phyloP scores from a whole-genome alignment of 176 grass and related monocot genomes.

The Phyllostachys edulis region DNA sequence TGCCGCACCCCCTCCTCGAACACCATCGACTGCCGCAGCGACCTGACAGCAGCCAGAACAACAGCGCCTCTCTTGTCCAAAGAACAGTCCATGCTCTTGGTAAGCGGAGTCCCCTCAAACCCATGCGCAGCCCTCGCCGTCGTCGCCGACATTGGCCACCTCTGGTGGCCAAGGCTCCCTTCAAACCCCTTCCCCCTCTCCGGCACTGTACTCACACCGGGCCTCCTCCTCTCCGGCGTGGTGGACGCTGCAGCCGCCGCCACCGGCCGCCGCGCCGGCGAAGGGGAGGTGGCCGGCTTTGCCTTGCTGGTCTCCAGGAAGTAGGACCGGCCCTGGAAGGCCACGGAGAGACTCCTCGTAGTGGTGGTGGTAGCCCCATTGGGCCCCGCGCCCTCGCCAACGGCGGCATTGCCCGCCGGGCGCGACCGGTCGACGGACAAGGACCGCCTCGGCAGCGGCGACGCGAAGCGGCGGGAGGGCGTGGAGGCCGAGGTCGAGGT shows the following conservation, averaged over 20 bases:
- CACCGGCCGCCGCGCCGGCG: slow-evolving; percentile 52
- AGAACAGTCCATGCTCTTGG: slow-evolving; percentile 86
- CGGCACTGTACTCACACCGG: slow-evolving; percentile 26
- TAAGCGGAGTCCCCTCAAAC: slow-evolving; percentile 57
- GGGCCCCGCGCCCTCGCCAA: slow-evolving; percentile 10
- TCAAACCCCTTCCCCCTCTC: slow-evolving; percentile 53
- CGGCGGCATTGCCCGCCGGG: slow-evolving; percentile 24
- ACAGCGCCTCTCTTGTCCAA: slow-evolving; percentile 55
- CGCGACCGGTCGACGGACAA: slow-evolving; percentile 65
- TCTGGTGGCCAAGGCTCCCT: slow-evolving; percentile 29
- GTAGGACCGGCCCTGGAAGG: slow-evolving; percentile 95
- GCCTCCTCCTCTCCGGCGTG: slow-evolving; percentile 55
- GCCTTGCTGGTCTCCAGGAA: slow-evolving; percentile 84
- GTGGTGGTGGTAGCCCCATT: slow-evolving; percentile 55
- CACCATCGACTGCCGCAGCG: slow-evolving; percentile 71
- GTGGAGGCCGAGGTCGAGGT: slow-evolving; percentile 61
- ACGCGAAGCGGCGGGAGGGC: slow-evolving; percentile 56
- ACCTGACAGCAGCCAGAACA: slow-evolving; percentile 60
- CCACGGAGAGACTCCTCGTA: slow-evolving; percentile 89
- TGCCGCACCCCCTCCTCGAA: slow-evolving; percentile 47
- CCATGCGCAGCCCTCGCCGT: slow-evolving; percentile 46
- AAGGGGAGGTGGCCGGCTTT: slow-evolving; percentile 54
- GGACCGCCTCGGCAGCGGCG: slow-evolving; percentile 63
- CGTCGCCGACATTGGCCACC: slow-evolving; percentile 67
- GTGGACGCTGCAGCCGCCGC: slow-evolving; percentile 23